Evolutionary conservation across 163 green algal species (phyloP), one percentile per base, ranked within the genome.

Genomic region (Coccomyxa subellipsoidea): DNA sequence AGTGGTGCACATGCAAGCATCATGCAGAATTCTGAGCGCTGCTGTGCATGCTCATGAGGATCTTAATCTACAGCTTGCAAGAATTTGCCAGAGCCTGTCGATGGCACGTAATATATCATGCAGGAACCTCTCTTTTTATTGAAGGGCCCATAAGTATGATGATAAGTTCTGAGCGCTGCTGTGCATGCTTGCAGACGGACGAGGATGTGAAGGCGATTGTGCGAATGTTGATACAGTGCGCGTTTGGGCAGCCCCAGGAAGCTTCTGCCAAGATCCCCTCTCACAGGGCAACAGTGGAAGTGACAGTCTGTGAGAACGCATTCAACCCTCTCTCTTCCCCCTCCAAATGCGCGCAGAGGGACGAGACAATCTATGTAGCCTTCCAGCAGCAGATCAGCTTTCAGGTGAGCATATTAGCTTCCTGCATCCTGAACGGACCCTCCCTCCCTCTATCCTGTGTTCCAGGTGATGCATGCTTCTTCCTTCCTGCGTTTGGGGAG

Each of bases 331-430:
- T 87, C 76, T 79, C 54, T 9, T 69, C 76, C 21, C 76, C 78
- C 69, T 78, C 66, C 10, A 47, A 72, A 32, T n/a, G 69, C 21
- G 38, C 78, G 39, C 34, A 78, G 18, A 80, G 53, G 39, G 83
- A 87, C 69, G 83, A 87, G 76, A 84, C 80, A 3, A 39, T 87
- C 0, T 87, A 81, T 75, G 83, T 87, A 8, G 80, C 76, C 27
- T 87, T 87, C 36, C 76, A 87, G 36, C 83, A 87, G 66, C 39
- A 79, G 9, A 80, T 87, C 47, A 59, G 69, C 35, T 79, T 87
- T 39, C 76, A 87, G 80, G 83, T 86, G 77, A 47, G 37, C 18
- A 38, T 29, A 36, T 59, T 7, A 75, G 77, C 32, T 54, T 80
- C 4, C 34, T 37, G 10, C 40, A 5, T 59, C 47, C 23, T 75